Evolutionary conservation across 2,329 filamentous ascomycete genomes (phyloP).

Genomic region (Sporothrix curviconia): DNA sequence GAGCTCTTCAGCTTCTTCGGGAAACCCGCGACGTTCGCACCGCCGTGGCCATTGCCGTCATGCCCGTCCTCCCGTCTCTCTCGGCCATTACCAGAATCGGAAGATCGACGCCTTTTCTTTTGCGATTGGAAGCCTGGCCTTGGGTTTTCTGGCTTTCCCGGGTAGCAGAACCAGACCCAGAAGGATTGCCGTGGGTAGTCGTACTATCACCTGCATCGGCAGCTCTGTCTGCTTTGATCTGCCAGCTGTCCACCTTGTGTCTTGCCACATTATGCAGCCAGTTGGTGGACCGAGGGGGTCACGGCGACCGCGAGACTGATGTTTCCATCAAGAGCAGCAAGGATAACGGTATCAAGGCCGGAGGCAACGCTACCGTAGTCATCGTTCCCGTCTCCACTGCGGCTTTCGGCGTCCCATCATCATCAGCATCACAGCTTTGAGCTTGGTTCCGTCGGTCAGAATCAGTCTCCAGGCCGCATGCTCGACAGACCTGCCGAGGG

Average conservation of each 20-base stretch:
- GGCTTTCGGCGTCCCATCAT: conserved; percentile 17
- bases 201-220: no score
- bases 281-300: conserved; percentile 22
- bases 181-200: no score
- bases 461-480: no score
- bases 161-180: background rate
- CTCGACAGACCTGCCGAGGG: no score
- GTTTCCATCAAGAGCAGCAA: conserved; percentile 22
- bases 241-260: conserved; percentile 24
- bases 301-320: conserved; percentile 22
- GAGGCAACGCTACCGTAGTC: conserved; percentile 22
- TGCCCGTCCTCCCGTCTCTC: conserved; percentile 20
- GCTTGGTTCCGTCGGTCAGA: background rate
- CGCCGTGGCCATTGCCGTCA: conserved; percentile 15
- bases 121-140: conserved; percentile 12
- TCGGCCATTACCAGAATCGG: conserved; percentile 13
- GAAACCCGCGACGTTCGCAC: background rate
- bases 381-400: conserved; percentile 17
- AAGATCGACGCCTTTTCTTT: conserved; percentile 19
- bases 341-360: conserved; percentile 22
- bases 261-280: conserved; percentile 18
- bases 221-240: no score
- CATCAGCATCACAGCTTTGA: background rate
- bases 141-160: background rate
- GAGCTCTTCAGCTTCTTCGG: background rate